phyloP scores from a whole-genome alignment of 495 filamentous ascomycete species.

The Xeromyces bisporus region DNA sequence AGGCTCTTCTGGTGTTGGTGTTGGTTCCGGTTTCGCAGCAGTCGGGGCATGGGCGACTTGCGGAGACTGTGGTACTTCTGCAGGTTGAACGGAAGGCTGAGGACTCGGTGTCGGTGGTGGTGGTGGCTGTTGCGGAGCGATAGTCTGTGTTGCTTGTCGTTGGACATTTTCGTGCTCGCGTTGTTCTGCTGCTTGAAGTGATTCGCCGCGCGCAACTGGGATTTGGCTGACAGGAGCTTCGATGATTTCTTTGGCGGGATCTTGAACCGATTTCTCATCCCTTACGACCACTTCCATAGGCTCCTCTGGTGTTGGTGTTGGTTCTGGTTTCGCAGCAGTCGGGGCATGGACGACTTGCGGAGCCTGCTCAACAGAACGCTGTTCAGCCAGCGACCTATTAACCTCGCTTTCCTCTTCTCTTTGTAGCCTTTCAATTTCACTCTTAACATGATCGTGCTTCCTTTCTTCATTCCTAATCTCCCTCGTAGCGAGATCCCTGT shows the following conservation, averaged over 20 bases:
- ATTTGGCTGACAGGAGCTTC: conserved; percentile 5
- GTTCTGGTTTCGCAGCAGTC: conserved; percentile 9
- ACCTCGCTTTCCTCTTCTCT: conserved; percentile 37
- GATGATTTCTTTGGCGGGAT: conserved; percentile 2
- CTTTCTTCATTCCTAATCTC: conserved; percentile 63
- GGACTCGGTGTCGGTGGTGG: conserved; percentile 5
- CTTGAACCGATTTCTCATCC: conserved; percentile 8
- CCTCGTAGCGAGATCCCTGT: conserved; percentile 45
- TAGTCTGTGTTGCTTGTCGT: conserved; percentile 4
- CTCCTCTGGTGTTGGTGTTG: conserved; percentile 16
- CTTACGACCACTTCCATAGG: conserved; percentile 23
- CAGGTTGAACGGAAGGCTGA: conserved; percentile 2
- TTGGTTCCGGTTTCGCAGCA: conserved; percentile 9
- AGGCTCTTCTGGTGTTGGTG: conserved; percentile 20
- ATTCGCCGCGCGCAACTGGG: conserved; percentile 5
- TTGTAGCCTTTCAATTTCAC: conserved; percentile 54
- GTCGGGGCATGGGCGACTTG: conserved; percentile 1
- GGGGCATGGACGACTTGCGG: background rate
- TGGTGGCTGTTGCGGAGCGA: conserved; percentile 2
- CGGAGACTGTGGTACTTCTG: conserved; percentile 2
- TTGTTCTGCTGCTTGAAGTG: conserved; percentile 11
- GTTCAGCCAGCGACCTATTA: conserved; percentile 2
- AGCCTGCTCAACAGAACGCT: conserved; percentile 2
- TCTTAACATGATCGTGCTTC: conserved; percentile 40
- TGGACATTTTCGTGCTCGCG: background rate